These are phyloP conservation scores for Entomortierella lignicola DNA, from an alignment of 192 early-diverging fungal genomes.

Conservation along the genomic window DNA sequence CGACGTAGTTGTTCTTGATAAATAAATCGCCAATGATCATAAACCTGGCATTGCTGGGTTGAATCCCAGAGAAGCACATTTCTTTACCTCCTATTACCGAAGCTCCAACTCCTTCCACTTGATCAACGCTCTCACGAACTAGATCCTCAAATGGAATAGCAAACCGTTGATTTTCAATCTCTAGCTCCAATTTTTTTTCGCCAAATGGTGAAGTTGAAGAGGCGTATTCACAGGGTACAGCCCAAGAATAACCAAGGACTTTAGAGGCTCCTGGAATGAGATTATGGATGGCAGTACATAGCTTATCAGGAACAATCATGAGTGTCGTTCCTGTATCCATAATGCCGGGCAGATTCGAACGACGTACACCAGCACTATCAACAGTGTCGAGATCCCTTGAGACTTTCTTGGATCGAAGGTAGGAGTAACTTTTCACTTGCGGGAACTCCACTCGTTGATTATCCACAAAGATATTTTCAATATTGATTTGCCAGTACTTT, in stretches of 20 bases:
- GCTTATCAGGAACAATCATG: conserved; percentile 32
- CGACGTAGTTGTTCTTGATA: conserved; percentile 74
- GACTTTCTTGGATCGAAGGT: not conserved
- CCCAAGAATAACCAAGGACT: conserved; percentile 5
- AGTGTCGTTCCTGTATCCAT: conserved; percentile 61
- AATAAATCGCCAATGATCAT: conserved; percentile 76
- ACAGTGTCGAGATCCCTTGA: not conserved
- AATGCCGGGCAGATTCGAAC: conserved; percentile 32
- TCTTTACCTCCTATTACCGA: not conserved
- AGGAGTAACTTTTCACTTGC: not conserved
- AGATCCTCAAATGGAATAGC: conserved; percentile 39
- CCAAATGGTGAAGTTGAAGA: not conserved
- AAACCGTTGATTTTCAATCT: conserved; percentile 31
- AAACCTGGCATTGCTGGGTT: conserved; percentile 26
- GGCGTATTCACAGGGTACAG: conserved; percentile 24
- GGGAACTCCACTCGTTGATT: not conserved
- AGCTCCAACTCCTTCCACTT: not conserved
- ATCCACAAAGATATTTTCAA: conserved; percentile 36
- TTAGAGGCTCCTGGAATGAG: conserved; percentile 15
- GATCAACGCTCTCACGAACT: conserved; percentile 13
- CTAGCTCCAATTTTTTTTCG: not conserved
- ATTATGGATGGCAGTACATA: conserved; percentile 11
- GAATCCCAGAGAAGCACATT: conserved; percentile 42
- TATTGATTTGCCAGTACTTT: conserved; percentile 69
- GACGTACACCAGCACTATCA: not conserved